These are phyloP conservation scores for Sporothrix pallida DNA, from an alignment of 2,329 filamentous ascomycete genomes.

Conservation along the genomic window DNA sequence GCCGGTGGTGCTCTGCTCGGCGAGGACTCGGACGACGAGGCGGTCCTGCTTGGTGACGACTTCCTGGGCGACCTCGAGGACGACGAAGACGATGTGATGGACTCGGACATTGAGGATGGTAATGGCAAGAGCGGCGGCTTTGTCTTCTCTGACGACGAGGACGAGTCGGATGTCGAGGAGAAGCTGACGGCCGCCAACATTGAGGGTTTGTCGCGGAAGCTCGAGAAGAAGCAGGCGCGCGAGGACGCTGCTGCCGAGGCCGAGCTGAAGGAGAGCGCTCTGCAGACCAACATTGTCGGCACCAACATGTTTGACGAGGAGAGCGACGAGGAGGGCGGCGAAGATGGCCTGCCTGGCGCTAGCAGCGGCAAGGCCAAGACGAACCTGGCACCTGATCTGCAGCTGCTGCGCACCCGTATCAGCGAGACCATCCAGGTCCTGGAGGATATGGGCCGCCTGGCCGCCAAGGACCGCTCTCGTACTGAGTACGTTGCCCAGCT, in stretches of 20 bases:
- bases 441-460: conserved; percentile 82
- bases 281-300: conserved; percentile 92
- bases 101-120: conserved; percentile 70
- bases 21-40: conserved; percentile 50
- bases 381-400: conserved; percentile 83
- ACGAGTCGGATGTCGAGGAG: conserved; percentile 87
- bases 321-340: conserved; percentile 29
- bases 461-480: conserved; percentile 79
- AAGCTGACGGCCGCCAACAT: conserved; percentile 95
- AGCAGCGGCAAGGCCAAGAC: conserved; percentile 57
- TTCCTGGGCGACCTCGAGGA: conserved; percentile 62
- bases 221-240: conserved; percentile 77
- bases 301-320: conserved; percentile 65
- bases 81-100: conserved; percentile 66
- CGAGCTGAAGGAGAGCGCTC: conserved; percentile 80
- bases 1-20: conserved; percentile 54
- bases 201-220: conserved; percentile 81
- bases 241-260: conserved; percentile 83
- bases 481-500: conserved; percentile 87
- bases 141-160: conserved; percentile 97
- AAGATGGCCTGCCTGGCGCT: conserved; percentile 44
- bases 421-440: conserved; percentile 92
- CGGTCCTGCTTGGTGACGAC: conserved; percentile 43
- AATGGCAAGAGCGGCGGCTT: conserved; percentile 57
- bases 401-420: conserved; percentile 85